These are phyloP conservation scores for Ceratorhiza oryzae-sativae DNA, from an alignment of 1,284 basidiomycete genomes.

Conservation along the genomic window DNA sequence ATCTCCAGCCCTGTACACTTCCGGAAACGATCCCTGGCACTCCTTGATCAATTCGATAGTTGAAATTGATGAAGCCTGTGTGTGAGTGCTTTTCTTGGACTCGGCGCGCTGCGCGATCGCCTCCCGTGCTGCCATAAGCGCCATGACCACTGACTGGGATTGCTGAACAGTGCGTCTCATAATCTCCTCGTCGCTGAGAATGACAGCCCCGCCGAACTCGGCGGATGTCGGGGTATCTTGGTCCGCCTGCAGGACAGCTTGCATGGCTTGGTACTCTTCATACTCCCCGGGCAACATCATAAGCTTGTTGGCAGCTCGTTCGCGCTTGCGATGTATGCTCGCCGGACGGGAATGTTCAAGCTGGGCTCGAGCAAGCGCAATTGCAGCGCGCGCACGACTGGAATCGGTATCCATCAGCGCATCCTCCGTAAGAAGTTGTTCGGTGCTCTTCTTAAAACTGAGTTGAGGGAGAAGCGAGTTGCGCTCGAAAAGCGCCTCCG, in stretches of 20 bases:
- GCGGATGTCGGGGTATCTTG: not conserved
- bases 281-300: conserved; percentile 34
- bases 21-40: not conserved
- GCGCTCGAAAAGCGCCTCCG: not conserved
- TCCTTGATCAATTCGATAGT: conserved; percentile 20
- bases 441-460: not conserved
- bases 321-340: conserved; percentile 15
- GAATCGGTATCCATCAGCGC: conserved; percentile 33
- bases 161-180: conserved; percentile 5
- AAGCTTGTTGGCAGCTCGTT: conserved; percentile 20
- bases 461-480: conserved; percentile 4
- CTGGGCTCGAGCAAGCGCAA: conserved; percentile 28
- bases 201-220: not conserved
- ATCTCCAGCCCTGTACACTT: conserved; percentile 14
- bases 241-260: not conserved
- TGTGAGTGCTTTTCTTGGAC: not conserved
- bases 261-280: conserved; percentile 11
- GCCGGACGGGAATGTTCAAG: conserved; percentile 35
- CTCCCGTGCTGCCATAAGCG: conserved; percentile 21
- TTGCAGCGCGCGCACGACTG: conserved; percentile 20
- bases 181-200: not conserved
- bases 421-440: conserved; percentile 7
- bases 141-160: conserved; percentile 10
- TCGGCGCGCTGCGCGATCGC: not conserved
- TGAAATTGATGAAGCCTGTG: not conserved